Evolutionary conservation across 2,329 filamentous ascomycete species (phyloP), one percentile per base, ranked within the genome.

Genomic region (Corinectria fuckeliana): DNA sequence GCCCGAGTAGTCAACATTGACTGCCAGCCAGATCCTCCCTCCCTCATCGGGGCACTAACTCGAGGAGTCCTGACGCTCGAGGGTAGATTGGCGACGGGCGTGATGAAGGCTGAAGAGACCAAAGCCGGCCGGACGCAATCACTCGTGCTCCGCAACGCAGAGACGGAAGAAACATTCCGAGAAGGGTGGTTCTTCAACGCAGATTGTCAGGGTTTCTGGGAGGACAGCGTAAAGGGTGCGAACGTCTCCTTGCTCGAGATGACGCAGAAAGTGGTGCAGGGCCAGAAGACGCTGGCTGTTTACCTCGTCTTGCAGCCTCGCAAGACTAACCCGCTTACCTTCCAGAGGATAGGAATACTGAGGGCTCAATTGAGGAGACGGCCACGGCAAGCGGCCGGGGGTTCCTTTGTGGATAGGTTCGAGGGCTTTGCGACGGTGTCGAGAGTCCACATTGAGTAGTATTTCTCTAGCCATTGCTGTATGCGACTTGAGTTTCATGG

Each of bases 1-100:
- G 50, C 59, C 1, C 34, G 18, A 14, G 58, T 61, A 20, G 11
- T 50, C 14, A 42, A 51, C 5, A 39, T 56, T n/a, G 61, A 63
- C 20, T 63, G 61, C 18, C 49, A 51, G 18, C 55, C 58, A 14
- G 41, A 63, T 30, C 57, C 57, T 3, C 61, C 61, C 9, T 36
- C 49, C 6, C 28, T 61, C 3, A 53, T 62, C 13, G 61, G 61
- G 5, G 23, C 50, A 14, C 32, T 64, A 3, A 41, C 42, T 5
- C 50, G 44, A 5, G 51, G 61, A 2, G 34, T 61, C n/a, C 16
- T 64, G 13, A 38, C 41, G 4, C 55, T 56, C 2, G 38, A 62
- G 36, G 50, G 49, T 8, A 30, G 16, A 3, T 54, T 70, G 39
- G 66, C 39, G 2, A 18, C 13, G 25, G 56, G 38, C 4, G 41